Evolutionary conservation across 2,329 filamentous ascomycete genomes (phyloP), one percentile per base, ranked within the genome.

Genomic region (Ophiostoma perfectum): DNA sequence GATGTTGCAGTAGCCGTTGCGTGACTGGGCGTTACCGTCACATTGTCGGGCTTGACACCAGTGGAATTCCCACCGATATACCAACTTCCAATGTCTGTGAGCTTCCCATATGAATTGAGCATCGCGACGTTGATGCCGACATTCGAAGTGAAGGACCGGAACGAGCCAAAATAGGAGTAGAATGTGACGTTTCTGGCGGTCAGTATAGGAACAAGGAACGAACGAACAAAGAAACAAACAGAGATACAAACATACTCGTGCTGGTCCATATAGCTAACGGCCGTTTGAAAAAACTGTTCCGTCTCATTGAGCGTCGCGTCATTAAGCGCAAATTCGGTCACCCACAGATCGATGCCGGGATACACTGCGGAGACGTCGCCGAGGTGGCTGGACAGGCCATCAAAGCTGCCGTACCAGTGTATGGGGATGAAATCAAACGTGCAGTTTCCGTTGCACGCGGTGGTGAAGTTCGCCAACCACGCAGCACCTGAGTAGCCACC

Each of bases 101-200:
- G 79, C 69, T 85, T 75, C 60, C 91, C 91, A 16, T 85, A 81
- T 64, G 85, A 80, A 74, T 86, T 88, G 64, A 93, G 81, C 80
- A 94, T 89, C 0, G 87, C 85, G 1, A 83, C 86, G 70, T 92
- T 91, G 3, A 87, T 82, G 0, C 91, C 91, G 5, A 93, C 88
- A 72, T 93, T 94, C 71, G 88, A 90, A 14, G 85, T 84, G 67
- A 83, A 80, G 5, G 85, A 86, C 66, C 90, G 84, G 75, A 93
- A 94, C 8, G 88, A 83, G 63, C 90, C 91, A 73, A 93, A 94
- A 77, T 90, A 90, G 0, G 88, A 87, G 76, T 93, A 93, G 42
- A 85, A 84, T 3, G 82, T 85, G 18, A 93, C 81, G 67, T 83
- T 87, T 14, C 55, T 60, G 55, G 11, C 18, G 7, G 36, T 60